Conservation (phyloP, 768 basidiomycete species). For the Russula olivacea region DNA sequence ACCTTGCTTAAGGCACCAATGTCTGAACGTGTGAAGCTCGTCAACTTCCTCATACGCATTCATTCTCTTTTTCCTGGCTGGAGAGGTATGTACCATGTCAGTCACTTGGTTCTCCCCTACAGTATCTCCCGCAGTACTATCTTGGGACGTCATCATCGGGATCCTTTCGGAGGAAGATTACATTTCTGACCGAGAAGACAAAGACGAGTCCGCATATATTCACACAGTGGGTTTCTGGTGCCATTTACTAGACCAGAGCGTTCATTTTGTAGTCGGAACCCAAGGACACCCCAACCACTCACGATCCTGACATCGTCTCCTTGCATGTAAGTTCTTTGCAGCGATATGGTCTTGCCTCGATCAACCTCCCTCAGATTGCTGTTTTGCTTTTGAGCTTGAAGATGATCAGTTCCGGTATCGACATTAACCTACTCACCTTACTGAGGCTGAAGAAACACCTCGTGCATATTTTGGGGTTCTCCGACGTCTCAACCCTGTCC, state of each 20-base stretch:
- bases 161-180: constrained; percentile 52
- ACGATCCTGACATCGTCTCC: constrained; percentile 44
- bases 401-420: constrained; percentile 61
- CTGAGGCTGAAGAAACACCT: constrained; percentile 53
- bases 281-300: constrained; percentile 19
- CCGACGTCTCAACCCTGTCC: constrained; percentile 42
- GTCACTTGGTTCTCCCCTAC: not conserved
- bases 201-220: constrained; percentile 37
- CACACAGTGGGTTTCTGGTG: constrained; percentile 36
- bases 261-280: constrained; percentile 33
- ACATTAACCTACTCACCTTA: constrained; percentile 45
- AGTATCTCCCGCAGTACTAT: constrained; percentile 42
- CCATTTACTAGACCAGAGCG: not conserved
- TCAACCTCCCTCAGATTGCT: constrained; percentile 40
- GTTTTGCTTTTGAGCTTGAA: constrained; percentile 53
- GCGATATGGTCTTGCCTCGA: not conserved
- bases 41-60: constrained; percentile 61
- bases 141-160: constrained; percentile 59
- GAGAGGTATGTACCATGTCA: constrained; percentile 44
- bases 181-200: constrained; percentile 35
- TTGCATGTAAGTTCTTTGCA: constrained; percentile 39
- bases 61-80: constrained; percentile 63
- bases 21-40: constrained; percentile 50
- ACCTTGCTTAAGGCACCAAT: constrained; percentile 50
- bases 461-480: constrained; percentile 51